A percentile compares a stretch with the other conserved stretches of the same genome.
phyloP scores from a whole-genome alignment of 768 basidiomycete genomes.

The Lactarius tabidus region DNA sequence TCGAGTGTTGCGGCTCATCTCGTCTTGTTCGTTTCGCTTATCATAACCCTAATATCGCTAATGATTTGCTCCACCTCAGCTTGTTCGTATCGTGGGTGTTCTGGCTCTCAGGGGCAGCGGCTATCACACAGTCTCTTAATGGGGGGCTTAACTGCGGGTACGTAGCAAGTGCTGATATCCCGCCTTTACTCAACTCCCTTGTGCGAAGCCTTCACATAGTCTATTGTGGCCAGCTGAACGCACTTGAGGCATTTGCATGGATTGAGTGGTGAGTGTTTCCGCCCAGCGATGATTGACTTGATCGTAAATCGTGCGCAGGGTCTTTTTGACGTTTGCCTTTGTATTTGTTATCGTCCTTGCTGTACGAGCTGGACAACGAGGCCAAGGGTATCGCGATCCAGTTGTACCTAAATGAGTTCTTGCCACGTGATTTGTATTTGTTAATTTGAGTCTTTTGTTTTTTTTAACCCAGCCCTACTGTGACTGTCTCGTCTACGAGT shows the following conservation, averaged over 20 bases:
- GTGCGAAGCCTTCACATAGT: constrained; percentile 5
- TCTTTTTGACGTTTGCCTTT: constrained; percentile 20
- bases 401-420: not conserved
- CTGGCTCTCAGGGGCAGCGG: constrained; percentile 27
- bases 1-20: constrained; percentile 20
- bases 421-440: constrained; percentile 8
- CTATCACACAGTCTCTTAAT: constrained; percentile 16
- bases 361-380: constrained; percentile 9
- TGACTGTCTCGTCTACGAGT: not conserved
- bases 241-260: constrained; percentile 27
- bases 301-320: constrained; percentile 14
- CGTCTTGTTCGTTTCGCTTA: constrained; percentile 18
- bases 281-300: too few species aligned
- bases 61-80: not conserved
- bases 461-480: not conserved
- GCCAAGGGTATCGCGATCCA: constrained; percentile 18
- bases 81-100: constrained; percentile 26
- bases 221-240: constrained; percentile 23
- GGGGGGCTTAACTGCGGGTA: constrained; percentile 22
- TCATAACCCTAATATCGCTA: not conserved
- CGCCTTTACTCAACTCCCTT: not conserved
- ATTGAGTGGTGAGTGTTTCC: constrained; percentile 23
- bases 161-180: not conserved
- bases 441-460: not conserved
- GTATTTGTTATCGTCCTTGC: constrained; percentile 13